These are phyloP conservation scores for Polygonum maritimum DNA, from an alignment of 148 eudicot genomes.

Conservation along the genomic window DNA sequence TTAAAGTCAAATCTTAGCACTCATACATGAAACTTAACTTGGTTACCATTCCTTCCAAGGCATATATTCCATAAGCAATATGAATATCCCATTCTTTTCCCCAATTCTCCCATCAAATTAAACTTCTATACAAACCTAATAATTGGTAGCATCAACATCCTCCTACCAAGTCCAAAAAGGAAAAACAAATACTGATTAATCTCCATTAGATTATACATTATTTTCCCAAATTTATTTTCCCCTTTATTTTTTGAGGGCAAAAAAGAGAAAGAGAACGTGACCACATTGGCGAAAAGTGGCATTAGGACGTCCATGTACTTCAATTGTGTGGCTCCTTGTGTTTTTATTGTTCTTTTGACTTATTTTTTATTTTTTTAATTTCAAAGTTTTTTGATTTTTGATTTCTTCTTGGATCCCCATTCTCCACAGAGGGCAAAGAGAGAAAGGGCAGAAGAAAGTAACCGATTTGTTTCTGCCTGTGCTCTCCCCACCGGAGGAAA, in stretches of 20 bases:
- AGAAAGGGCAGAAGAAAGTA: not conserved
- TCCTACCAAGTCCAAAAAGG: not conserved
- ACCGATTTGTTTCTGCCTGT: not conserved
- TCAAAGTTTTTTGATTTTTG: not conserved
- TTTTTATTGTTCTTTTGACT: not conserved
- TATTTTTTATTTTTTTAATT: not conserved
- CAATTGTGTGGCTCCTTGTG: conserved; percentile 10
- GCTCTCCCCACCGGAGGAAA: conserved; percentile 6
- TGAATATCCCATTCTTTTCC: not conserved
- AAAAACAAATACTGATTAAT: not conserved
- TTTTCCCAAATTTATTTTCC: not conserved
- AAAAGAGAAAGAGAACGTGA: conserved; percentile 7
- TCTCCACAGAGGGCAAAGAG: not conserved
- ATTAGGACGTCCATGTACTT: conserved; percentile 1
- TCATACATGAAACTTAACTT: not conserved
- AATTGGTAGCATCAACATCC: not conserved
- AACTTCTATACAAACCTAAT: not conserved
- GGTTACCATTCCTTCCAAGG: not conserved
- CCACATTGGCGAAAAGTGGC: conserved; percentile 8
- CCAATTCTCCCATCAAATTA: not conserved
- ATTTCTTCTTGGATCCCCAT: conserved; percentile 10
- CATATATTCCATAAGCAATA: not conserved
- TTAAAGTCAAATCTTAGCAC: not conserved
- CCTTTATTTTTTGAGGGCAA: not conserved
- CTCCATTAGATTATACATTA: too few species aligned